Evolutionary conservation across 108 stramenopile genomes (phyloP).

Genomic region (Pseudonitzschia multiseries): DNA sequence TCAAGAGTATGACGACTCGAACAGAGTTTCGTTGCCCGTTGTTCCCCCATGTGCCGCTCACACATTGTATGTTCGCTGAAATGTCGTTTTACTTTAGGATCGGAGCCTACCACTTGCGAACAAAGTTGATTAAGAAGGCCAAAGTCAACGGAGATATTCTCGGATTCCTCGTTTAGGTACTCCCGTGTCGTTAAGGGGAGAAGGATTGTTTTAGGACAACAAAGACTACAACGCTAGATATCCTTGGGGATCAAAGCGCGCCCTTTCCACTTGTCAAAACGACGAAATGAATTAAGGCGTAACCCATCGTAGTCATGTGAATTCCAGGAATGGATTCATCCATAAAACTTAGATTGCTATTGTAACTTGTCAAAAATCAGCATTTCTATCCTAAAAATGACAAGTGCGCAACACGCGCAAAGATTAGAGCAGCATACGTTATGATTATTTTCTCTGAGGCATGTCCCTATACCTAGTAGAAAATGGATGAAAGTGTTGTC

Average conservation of each 20-base stretch:
- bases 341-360: no score
- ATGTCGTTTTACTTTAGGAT: conserved; percentile 13
- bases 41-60: no score
- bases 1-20: no score
- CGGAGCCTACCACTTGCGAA: conserved; percentile 91
- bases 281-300: background rate
- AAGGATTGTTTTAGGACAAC: background rate
- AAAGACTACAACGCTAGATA: background rate
- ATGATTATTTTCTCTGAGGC: background rate
- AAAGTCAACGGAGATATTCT: conserved; percentile 94
- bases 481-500: no score
- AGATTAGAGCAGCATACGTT: background rate
- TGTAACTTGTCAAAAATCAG: background rate
- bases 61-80: background rate
- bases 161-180: conserved; percentile 90
- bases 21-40: no score
- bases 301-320: no score
- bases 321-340: no score
- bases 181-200: background rate
- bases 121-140: conserved; percentile 88
- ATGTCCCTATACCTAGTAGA: no score
- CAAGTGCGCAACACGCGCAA: background rate
- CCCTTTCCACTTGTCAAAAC: no score
- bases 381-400: no score
- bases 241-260: background rate